Evolutionary conservation across 192 early-diverging fungal species (phyloP), one percentile per base, ranked within the genome.

Genomic region (Funneliformis mosseae): DNA sequence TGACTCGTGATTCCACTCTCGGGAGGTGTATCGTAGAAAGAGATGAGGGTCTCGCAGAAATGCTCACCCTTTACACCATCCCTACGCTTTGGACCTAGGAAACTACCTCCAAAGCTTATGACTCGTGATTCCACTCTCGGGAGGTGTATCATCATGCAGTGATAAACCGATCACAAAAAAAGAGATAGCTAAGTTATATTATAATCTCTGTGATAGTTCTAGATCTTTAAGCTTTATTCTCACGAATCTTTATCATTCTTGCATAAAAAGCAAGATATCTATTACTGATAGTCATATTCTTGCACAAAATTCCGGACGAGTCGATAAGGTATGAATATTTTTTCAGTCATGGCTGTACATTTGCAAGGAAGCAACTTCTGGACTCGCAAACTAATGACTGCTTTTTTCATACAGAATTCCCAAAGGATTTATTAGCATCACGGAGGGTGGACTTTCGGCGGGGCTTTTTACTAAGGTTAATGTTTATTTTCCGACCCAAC

Each of bases 81-180:
- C 72, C 46, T 74, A 74, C 45, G 72, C 72, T 74, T 74, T 74
- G 72, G 45, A 74, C 72, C 18, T 74, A 39, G 72, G 72, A 74
- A 74, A 74, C 72, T 39, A 39, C 27, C 45, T 74, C 72, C 45
- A 48, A 74, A 74, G 72, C 55, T 74, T 74, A 74, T 74, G 72
- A 74, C 25, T 74, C 45, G 72, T 74, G 66, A 68, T 8, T 39
- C 45, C 45, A 45, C 45, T 48, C 72, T 74, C 72, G 72, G 72
- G 71, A 73, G 71, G 71, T 73, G 43, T 73, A 73, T 74, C 72
- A 74, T 74, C 72, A 12, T 28, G 72, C 72, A 74, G 72, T 74
- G 72, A 74, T 74, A 74, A 73, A 74, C 45, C 72, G 45, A 74
- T 27, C 25, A 74, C n/a, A 68, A 68, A 74, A 74, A 74, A 74